These are phyloP conservation scores for Suhomyces vadensis DNA, from an alignment of 805 yeast species.

Conservation along the genomic window DNA sequence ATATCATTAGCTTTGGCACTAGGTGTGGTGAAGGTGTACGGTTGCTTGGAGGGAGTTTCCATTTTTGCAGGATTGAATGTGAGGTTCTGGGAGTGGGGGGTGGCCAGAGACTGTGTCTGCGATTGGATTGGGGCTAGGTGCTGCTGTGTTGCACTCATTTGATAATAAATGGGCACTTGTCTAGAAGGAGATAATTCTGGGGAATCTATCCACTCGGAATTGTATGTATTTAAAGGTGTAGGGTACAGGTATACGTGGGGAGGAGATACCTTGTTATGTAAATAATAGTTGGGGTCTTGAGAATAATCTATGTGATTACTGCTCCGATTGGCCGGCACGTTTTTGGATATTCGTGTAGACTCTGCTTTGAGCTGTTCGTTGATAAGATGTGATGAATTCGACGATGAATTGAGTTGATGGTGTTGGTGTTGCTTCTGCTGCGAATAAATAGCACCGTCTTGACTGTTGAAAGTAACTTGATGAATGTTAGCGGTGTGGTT, in stretches of 20 bases:
- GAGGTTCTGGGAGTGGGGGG: too few species aligned
- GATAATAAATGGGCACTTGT: background rate
- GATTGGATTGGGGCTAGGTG: background rate
- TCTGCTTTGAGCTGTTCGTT: background rate
- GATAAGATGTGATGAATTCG: background rate
- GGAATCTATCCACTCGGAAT: conserved; percentile 11
- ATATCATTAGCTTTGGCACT: conserved; percentile 8
- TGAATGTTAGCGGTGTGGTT: background rate
- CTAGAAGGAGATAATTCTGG: conserved; percentile 8
- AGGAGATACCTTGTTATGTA: background rate
- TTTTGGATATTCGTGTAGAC: background rate
- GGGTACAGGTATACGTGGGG: conserved; percentile 1
- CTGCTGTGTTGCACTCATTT: conserved; percentile 5
- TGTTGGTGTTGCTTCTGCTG: background rate
- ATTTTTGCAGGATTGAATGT: too few species aligned
- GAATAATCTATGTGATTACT: background rate
- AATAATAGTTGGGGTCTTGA: background rate
- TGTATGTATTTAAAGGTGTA: conserved; percentile 6
- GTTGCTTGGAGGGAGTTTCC: conserved; percentile 7
- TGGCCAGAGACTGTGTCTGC: background rate
- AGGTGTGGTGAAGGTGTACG: conserved; percentile 9
- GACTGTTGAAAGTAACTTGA: background rate
- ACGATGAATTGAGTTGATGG: background rate
- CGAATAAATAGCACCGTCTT: background rate
- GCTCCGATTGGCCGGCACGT: too few species aligned